Percentiles rank a stretch among this genome's conserved stretches.
These are phyloP conservation scores for Suillus brevipes DNA, from an alignment of 768 basidiomycete species.

Conservation along the genomic window DNA sequence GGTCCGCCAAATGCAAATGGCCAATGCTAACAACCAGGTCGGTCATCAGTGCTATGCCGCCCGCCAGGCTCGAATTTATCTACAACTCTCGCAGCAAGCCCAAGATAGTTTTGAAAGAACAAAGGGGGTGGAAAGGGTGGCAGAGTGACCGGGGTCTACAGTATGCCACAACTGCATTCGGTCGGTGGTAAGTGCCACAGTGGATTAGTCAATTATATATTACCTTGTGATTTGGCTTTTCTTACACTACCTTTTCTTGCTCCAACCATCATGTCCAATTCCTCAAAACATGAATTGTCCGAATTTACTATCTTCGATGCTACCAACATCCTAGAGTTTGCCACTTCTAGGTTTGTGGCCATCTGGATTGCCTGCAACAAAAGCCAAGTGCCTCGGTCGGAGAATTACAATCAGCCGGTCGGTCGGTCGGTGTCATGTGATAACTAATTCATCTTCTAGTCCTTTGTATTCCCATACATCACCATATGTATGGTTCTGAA, in stretches of 20 bases:
- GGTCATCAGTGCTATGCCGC: no score
- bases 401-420: background rate
- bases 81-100: background rate
- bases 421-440: no score
- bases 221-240: background rate
- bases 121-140: background rate
- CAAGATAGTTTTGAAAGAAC: background rate
- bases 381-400: background rate
- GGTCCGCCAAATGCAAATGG: no score
- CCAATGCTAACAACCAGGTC: no score
- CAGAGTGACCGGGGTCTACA: background rate
- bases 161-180: no score
- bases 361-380: background rate
- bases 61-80: background rate
- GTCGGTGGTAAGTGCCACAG: background rate
- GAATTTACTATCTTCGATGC: background rate
- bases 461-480: no score
- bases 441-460: no score
- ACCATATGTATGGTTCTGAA: no score
- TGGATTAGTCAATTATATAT: background rate
- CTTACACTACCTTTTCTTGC: no score
- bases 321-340: background rate
- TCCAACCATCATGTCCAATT: background rate
- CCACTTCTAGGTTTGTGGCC: background rate
- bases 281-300: background rate